Evolutionary conservation across 2,329 filamentous ascomycete species (phyloP).

Genomic region (Sporothrix dimorphospora): DNA sequence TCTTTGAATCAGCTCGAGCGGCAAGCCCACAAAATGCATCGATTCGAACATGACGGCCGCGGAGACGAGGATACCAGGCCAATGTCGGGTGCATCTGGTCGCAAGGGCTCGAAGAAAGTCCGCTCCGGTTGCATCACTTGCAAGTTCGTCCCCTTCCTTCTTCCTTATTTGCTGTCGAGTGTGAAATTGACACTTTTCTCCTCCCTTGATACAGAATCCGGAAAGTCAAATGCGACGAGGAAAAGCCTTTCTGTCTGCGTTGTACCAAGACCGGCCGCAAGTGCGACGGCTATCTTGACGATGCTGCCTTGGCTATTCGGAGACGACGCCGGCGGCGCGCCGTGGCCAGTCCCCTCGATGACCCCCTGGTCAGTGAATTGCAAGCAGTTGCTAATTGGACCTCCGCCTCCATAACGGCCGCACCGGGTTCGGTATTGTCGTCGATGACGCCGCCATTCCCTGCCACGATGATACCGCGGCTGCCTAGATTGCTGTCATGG

Average conservation of each 20-base stretch:
- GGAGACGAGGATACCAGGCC: not conserved
- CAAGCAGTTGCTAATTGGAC: not conserved
- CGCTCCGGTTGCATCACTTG: constrained; percentile 58
- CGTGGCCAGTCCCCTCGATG: constrained; percentile 15
- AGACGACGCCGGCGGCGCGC: constrained; percentile 31
- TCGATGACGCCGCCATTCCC: not conserved
- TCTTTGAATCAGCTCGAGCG: not conserved
- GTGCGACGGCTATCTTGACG: constrained; percentile 57
- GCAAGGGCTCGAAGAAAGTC: constrained; percentile 51
- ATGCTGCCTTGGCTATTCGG: constrained; percentile 36
- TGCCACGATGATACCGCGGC: not conserved
- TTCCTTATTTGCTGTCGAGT: not conserved
- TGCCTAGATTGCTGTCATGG: constrained; percentile 37
- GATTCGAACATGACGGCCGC: not conserved
- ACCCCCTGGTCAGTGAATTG: not conserved
- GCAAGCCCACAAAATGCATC: not conserved
- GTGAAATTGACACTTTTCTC: not conserved
- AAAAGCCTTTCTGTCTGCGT: constrained; percentile 55
- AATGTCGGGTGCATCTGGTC: constrained; percentile 18
- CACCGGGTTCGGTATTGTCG: not conserved
- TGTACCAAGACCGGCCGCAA: constrained; percentile 59
- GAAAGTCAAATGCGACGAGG: constrained; percentile 61
- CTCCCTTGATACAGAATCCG: constrained; percentile 47
- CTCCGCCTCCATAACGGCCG: not conserved
- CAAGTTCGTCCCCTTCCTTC: constrained; percentile 49